phyloP scores from a whole-genome alignment of 1,139 yeast species.

The Yamadazyma diddensiae region DNA sequence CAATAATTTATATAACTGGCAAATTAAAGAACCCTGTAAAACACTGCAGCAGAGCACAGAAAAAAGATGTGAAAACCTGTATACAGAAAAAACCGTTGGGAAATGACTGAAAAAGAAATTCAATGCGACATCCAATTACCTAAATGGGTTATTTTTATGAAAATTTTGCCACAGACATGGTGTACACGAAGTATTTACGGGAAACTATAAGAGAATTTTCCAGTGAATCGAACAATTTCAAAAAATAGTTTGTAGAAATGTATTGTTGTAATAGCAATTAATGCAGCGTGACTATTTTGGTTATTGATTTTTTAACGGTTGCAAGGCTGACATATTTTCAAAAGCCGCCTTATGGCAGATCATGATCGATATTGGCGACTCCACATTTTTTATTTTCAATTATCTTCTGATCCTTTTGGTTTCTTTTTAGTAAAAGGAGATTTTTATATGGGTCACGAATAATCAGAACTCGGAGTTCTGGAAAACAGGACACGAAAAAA shows the following conservation, averaged over 20 bases:
- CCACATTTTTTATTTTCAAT: no score
- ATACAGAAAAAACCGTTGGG: constrained; percentile 4
- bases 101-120: constrained; percentile 3
- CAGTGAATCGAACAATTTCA: background rate
- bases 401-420: no score
- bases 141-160: constrained; percentile 1
- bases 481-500: no score
- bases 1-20: background rate
- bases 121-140: constrained; percentile 1
- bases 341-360: no score
- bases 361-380: no score
- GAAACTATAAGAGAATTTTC: constrained; percentile 3
- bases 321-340: no score
- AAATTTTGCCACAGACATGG: background rate
- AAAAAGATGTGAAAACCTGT: constrained; percentile 1
- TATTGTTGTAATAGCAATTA: constrained; percentile 1
- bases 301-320: background rate
- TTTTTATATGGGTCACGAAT: no score
- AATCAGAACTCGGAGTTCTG: no score
- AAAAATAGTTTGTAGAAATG: background rate
- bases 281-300: background rate
- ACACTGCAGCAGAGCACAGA: background rate
- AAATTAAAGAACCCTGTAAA: constrained; percentile 5
- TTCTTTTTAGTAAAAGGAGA: no score
- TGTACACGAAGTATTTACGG: background rate